Evolutionary conservation across 2,329 filamentous ascomycete genomes (phyloP).

Genomic region (Fusarium irregulare): DNA sequence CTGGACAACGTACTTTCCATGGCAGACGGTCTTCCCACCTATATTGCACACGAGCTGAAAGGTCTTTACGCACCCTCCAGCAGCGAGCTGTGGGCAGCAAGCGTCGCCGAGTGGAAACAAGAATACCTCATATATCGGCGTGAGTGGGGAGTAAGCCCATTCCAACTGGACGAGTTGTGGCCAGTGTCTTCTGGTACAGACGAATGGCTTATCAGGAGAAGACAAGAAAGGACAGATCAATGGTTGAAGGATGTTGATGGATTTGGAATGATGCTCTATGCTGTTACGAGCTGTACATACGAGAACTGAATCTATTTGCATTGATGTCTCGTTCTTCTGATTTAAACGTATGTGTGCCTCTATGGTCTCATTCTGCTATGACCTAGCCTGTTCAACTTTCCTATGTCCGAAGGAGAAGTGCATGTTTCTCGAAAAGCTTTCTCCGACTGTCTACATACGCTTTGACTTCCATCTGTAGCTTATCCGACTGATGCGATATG

Average conservation of each 20-base stretch:
- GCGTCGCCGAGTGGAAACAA: too few relatives aligned
- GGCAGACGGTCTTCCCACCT: too few relatives aligned
- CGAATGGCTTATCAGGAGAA: conserved; percentile 2
- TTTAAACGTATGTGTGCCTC: neutral
- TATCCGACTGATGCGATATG: neutral
- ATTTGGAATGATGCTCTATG: conserved; percentile 65
- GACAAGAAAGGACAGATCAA: conserved; percentile 55
- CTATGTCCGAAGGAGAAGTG: neutral
- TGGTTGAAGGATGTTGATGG: conserved; percentile 65
- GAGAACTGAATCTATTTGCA: conserved; percentile 16
- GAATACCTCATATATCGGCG: too few relatives aligned
- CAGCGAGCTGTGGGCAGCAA: too few relatives aligned
- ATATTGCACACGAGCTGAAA: too few relatives aligned
- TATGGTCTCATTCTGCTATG: neutral
- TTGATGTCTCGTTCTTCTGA: rapidly evolving
- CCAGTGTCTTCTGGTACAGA: conserved; percentile 43
- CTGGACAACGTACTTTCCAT: too few relatives aligned
- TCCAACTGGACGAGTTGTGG: conserved; percentile 66
- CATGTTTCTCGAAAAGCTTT: neutral
- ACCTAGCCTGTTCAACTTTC: rapidly evolving
- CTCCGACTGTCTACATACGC: neutral
- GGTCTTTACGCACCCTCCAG: too few relatives aligned
- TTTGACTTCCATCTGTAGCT: neutral
- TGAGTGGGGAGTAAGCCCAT: conserved; percentile 41
- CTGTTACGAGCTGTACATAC: conserved; percentile 60